phyloP scores from a whole-genome alignment of 106 monocot genomes.

The Phalaenopsis aphrodite region DNA sequence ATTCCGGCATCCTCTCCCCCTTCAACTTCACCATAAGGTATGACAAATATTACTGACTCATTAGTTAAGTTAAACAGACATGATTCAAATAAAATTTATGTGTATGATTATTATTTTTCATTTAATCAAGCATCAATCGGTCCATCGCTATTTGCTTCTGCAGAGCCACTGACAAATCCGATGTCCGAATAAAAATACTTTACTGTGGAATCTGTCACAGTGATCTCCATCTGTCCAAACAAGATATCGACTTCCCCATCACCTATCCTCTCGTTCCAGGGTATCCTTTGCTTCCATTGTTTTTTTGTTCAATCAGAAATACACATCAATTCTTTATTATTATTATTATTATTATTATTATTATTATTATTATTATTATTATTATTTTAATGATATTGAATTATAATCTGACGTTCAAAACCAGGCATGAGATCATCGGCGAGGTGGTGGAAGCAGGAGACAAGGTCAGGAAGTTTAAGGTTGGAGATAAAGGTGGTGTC shows the following conservation, averaged over 20 bases:
- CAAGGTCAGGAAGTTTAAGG: conserved; percentile 47
- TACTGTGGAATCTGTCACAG: conserved; percentile 62
- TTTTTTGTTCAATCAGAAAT: too few relatives aligned
- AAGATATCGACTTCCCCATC: conserved; percentile 30
- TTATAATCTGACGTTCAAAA: too few relatives aligned
- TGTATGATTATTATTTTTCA: too few relatives aligned
- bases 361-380: too few relatives aligned
- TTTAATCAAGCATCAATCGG: too few relatives aligned
- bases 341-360: too few relatives aligned
- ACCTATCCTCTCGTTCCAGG: conserved; percentile 48
- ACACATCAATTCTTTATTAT: too few relatives aligned
- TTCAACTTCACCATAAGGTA: conserved; percentile 18
- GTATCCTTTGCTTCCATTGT: conserved; percentile 4
- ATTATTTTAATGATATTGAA: too few relatives aligned
- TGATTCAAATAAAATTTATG: too few relatives aligned
- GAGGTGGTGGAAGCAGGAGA: conserved; percentile 48
- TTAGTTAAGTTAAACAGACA: too few relatives aligned
- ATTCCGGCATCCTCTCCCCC: conserved; percentile 16
- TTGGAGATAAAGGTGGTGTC: conserved; percentile 66
- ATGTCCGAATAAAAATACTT: conserved; percentile 46
- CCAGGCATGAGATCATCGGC: conserved; percentile 60
- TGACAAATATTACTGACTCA: too few relatives aligned
- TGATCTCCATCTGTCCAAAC: conserved; percentile 39
- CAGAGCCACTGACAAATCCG: neutral
- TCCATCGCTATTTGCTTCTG: too few relatives aligned